Evolutionary conservation across 805 yeast species (phyloP).

Genomic region (Lipomyces yamanashiensis): DNA sequence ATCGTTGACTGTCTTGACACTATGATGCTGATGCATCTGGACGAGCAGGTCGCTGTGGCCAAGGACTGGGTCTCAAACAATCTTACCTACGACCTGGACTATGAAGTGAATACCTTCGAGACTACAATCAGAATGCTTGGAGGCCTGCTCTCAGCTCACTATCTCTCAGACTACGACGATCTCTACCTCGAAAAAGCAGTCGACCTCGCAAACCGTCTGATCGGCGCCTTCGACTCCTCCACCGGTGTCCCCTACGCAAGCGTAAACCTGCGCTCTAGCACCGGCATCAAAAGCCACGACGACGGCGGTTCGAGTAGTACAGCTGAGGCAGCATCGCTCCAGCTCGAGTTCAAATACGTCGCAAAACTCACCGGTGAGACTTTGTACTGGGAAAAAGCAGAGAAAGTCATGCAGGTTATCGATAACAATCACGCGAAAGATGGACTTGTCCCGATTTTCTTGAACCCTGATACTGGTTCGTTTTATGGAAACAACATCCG

Average conservation of each 20-base stretch:
- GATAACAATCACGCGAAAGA: slow-evolving; percentile 67
- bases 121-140: slow-evolving; percentile 96
- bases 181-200: slow-evolving; percentile 76
- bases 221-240: slow-evolving; percentile 68
- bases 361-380: slow-evolving; percentile 78
- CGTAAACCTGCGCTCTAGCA: slow-evolving; percentile 69
- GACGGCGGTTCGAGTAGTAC: slow-evolving; percentile 76
- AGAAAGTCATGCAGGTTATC: slow-evolving; percentile 69
- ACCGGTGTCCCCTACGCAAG: slow-evolving; percentile 80
- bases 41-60: slow-evolving; percentile 66
- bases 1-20: slow-evolving; percentile 88
- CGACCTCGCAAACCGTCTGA: slow-evolving; percentile 72
- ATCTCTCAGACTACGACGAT: slow-evolving; percentile 65
- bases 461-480: slow-evolving; percentile 73
- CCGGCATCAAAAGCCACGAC: slow-evolving; percentile 63
- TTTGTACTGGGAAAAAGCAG: slow-evolving; percentile 78
- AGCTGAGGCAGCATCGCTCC: slow-evolving; percentile 87
- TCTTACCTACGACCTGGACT: slow-evolving; percentile 71
- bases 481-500: slow-evolving; percentile 70
- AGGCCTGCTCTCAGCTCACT: slow-evolving; percentile 83
- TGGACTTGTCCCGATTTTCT: slow-evolving; percentile 83
- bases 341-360: slow-evolving; percentile 83
- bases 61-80: slow-evolving; percentile 75
- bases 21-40: slow-evolving; percentile 70
- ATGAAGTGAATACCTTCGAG: slow-evolving; percentile 81